These are phyloP conservation scores for Macrophomina phaseolina DNA, from an alignment of 2,329 filamentous ascomycete species.

Conservation along the genomic window DNA sequence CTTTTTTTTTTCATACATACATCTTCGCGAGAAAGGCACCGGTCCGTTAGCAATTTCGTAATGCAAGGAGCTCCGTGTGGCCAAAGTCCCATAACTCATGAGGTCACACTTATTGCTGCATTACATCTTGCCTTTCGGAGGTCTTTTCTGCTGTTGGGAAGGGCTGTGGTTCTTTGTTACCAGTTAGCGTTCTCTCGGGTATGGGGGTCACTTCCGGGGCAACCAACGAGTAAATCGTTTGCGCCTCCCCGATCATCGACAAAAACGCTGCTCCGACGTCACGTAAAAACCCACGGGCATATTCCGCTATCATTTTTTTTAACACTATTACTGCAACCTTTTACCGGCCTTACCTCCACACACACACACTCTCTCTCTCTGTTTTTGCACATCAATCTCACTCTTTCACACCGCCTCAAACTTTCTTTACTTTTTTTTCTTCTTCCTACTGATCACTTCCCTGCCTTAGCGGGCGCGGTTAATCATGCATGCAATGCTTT, in stretches of 20 bases:
- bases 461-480: background rate
- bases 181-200: background rate
- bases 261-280: conserved; percentile 14
- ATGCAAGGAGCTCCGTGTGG: background rate
- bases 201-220: background rate
- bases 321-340: background rate
- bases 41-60: background rate
- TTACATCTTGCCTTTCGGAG: background rate
- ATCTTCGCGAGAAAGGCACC: background rate
- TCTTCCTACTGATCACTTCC: background rate
- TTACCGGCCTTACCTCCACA: background rate
- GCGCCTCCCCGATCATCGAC: background rate
- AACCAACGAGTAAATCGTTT: background rate
- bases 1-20: background rate
- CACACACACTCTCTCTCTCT: background rate
- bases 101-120: background rate
- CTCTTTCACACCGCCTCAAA: background rate
- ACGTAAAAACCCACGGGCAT: conserved; percentile 4
- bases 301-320: too few species aligned
- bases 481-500: background rate
- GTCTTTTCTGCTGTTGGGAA: conserved; percentile 5
- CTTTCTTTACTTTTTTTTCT: background rate
- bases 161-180: background rate
- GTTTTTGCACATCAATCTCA: background rate
- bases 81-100: background rate